Evolutionary conservation across 306 rosid species (phyloP), one percentile per base, ranked within the genome.

Genomic region (Cucumis hystrix): DNA sequence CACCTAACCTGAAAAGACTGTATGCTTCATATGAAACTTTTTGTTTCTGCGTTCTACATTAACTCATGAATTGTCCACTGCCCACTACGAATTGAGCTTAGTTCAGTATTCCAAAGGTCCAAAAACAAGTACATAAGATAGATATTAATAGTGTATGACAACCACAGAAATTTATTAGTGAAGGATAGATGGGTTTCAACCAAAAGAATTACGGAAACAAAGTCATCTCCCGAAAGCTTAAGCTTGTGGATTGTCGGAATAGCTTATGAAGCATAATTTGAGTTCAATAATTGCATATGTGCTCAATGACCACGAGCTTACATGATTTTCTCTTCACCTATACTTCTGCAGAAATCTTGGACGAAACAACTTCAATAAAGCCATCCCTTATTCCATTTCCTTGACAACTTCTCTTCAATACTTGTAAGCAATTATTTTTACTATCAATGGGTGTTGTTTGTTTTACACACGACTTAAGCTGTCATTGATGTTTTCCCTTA

Each of bases 261-360:
- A 52, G 57, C n/a, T 52, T 45, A 70, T 70, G 76, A 45, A 70
- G 58, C 41, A 23, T 69, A 23, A n/a, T 25, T 14, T 70, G 59
- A 14, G 59, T 47, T 51, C 21, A 47, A 23, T 47, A 13, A 45
- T 23, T 69, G 75, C 75, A 20, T 43, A 21, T 20, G 20, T 41
- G n/a, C 21, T 21, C 57, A 20, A 14, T 59, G 14, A 61, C 45
- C 39, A 51, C 69, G 20, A 72, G 25, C 73, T 77, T 76, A 81
- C 70, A 74, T 35, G 55, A 60, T 76, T 40, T 67, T 37, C 45
- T 81, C 63, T n/a, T 54, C 25, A 30, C 55, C 39, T 77, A 62
- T 83, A 79, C 30, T 82, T 79, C 69, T 84, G 87, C 87, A 95
- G 99, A 89, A 86, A 95, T 86, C 92, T 95, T 49, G 97, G 90